Percentiles rank a stretch among this genome's conserved stretches.
phyloP scores from a whole-genome alignment of 202 grass and related monocot genomes.

The Zoysia matrella region DNA sequence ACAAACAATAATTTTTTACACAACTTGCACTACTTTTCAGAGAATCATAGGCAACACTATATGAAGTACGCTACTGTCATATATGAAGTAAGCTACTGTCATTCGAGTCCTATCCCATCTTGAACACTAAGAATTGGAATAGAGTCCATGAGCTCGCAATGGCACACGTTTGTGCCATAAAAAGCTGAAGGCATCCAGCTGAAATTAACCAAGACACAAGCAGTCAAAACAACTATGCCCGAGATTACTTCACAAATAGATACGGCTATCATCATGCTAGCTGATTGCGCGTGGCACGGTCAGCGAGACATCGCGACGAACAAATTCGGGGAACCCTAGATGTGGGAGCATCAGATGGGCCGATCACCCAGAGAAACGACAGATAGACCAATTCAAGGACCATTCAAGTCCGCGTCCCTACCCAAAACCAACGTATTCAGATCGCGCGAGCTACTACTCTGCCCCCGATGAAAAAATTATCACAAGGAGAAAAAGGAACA shows the following conservation, averaged over 20 bases:
- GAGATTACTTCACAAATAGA: background rate
- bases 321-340: constrained; percentile 34
- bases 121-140: constrained; percentile 8
- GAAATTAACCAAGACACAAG: constrained; percentile 1
- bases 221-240: background rate
- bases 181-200: background rate
- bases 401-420: background rate
- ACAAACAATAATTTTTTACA: background rate
- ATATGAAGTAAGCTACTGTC: background rate
- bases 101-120: background rate
- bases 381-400: background rate
- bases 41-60: background rate
- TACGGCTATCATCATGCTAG: background rate
- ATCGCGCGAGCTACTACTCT: background rate
- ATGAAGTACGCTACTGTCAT: background rate
- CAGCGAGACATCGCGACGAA: background rate
- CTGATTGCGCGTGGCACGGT: background rate
- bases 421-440: background rate
- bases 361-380: background rate
- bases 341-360: background rate
- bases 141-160: background rate
- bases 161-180: background rate
- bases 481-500: background rate
- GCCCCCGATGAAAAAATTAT: background rate
- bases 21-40: background rate